Evolutionary conservation across 2,329 filamentous ascomycete species (phyloP).

Genomic region (Sordariomycetes sp.): DNA sequence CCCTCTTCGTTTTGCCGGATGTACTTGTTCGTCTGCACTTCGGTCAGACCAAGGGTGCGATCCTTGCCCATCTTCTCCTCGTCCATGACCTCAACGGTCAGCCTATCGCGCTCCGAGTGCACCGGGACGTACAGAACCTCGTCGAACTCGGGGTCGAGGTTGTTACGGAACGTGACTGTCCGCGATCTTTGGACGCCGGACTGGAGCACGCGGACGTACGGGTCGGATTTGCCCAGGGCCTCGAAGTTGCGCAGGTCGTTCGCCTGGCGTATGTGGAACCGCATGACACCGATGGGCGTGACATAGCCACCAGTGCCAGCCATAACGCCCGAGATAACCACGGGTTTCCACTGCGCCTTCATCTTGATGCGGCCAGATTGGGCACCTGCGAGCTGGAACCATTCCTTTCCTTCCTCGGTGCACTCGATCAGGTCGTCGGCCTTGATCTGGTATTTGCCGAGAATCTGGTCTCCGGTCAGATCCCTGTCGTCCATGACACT

Average conservation of each 20-base stretch:
- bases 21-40: slow-evolving; percentile 69
- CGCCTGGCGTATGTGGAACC: slow-evolving; percentile 81
- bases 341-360: slow-evolving; percentile 89
- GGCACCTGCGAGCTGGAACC: slow-evolving; percentile 79
- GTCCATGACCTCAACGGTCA: slow-evolving; percentile 93
- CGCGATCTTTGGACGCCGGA: slow-evolving; percentile 85
- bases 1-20: slow-evolving; percentile 67
- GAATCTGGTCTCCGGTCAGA: slow-evolving; percentile 66
- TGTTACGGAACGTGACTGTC: slow-evolving; percentile 93
- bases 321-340: slow-evolving; percentile 68
- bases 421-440: slow-evolving; percentile 86
- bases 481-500: slow-evolving; percentile 95
- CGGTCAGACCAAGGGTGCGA: slow-evolving; percentile 71
- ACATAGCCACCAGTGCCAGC: slow-evolving; percentile 80
- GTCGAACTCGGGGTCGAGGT: slow-evolving; percentile 90
- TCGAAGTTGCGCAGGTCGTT: slow-evolving; percentile 83
- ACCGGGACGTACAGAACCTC: slow-evolving; percentile 92
- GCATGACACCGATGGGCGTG: slow-evolving; percentile 89
- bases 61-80: slow-evolving; percentile 88
- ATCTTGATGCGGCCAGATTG: slow-evolving; percentile 83
- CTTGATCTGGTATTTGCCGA: slow-evolving; percentile 92
- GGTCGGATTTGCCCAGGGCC: slow-evolving; percentile 92
- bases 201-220: slow-evolving; percentile 79
- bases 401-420: slow-evolving; percentile 88
- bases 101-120: slow-evolving; percentile 71